phyloP scores from a whole-genome alignment of 2,329 filamentous ascomycete species.

The Myriosclerotinia curreyana region DNA sequence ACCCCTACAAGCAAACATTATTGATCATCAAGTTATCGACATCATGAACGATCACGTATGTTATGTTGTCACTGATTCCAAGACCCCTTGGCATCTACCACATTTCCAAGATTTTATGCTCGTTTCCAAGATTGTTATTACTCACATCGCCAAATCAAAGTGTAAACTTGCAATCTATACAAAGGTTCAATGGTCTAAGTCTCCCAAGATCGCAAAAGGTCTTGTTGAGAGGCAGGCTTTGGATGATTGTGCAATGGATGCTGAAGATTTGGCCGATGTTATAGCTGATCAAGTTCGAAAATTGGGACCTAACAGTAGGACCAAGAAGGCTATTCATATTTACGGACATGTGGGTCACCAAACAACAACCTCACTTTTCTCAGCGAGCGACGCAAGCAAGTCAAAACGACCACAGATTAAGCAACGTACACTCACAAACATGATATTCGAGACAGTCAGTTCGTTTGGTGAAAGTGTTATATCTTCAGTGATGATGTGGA shows the following conservation, averaged over 20 bases:
- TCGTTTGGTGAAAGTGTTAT: conserved; percentile 73
- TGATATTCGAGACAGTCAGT: conserved; percentile 69
- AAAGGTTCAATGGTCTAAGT: conserved; percentile 79
- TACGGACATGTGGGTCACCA: conserved; percentile 73
- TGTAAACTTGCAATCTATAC: conserved; percentile 88
- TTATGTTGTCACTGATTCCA: conserved; percentile 61
- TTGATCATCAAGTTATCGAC: conserved; percentile 85
- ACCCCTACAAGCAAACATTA: conserved; percentile 59
- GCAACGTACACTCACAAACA: conserved; percentile 59
- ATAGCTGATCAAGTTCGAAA: conserved; percentile 74
- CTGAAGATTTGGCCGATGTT: conserved; percentile 70
- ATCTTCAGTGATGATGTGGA: conserved; percentile 74
- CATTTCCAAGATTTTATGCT: conserved; percentile 75
- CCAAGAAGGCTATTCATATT: conserved; percentile 73
- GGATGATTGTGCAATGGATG: conserved; percentile 69
- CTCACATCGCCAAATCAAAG: conserved; percentile 85
- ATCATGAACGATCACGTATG: conserved; percentile 71
- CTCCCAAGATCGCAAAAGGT: conserved; percentile 57
- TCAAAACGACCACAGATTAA: conserved; percentile 57
- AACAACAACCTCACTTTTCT: conserved; percentile 60
- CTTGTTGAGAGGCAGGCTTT: conserved; percentile 69
- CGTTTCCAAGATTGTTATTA: conserved; percentile 89
- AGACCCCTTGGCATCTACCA: conserved; percentile 69
- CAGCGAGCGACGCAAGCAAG: conserved; percentile 44
- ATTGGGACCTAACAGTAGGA: conserved; percentile 69